Evolutionary conservation across 164 flowering plant genomes (phyloP).

Genomic region (Protea cynaroides): DNA sequence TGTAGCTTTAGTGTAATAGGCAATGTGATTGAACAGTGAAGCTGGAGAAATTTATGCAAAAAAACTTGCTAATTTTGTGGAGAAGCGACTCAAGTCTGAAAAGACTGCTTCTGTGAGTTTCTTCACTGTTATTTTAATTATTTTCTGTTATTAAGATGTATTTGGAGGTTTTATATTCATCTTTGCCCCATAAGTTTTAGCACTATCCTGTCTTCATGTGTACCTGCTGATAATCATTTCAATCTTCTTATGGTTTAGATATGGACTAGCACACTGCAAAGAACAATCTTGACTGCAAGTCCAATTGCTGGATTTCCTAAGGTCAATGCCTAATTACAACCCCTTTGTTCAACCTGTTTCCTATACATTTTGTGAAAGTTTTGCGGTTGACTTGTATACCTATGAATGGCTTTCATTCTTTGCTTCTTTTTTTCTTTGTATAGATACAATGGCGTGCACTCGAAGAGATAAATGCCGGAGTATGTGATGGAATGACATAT

Average conservation of each 20-base stretch:
- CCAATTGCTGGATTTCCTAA: constrained; percentile 93
- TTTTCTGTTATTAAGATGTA: not conserved
- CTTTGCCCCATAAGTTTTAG: not conserved
- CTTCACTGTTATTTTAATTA: not conserved
- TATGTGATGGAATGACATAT: constrained; percentile 98
- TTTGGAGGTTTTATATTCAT: not conserved
- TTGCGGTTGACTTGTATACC: not conserved
- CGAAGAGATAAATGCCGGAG: constrained; percentile 98
- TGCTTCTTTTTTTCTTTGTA: constrained; percentile 3
- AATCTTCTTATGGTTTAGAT: constrained; percentile 39
- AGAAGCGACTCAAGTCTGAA: constrained; percentile 84
- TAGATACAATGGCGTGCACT: constrained; percentile 99
- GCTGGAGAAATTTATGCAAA: constrained; percentile 82
- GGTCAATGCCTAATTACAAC: constrained; percentile 36
- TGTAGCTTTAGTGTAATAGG: not conserved
- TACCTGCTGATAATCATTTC: not conserved
- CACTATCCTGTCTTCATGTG: not conserved
- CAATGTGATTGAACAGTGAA: constrained; percentile 50
- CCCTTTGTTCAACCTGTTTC: not conserved
- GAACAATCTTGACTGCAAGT: constrained; percentile 86
- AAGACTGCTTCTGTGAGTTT: constrained; percentile 91
- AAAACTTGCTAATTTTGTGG: constrained; percentile 92
- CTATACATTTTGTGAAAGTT: not conserved
- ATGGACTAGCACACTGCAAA: constrained; percentile 98
- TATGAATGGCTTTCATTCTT: not conserved